Conservation (phyloP, 805 yeast species). For the Scheffersomyces spartinae region DNA sequence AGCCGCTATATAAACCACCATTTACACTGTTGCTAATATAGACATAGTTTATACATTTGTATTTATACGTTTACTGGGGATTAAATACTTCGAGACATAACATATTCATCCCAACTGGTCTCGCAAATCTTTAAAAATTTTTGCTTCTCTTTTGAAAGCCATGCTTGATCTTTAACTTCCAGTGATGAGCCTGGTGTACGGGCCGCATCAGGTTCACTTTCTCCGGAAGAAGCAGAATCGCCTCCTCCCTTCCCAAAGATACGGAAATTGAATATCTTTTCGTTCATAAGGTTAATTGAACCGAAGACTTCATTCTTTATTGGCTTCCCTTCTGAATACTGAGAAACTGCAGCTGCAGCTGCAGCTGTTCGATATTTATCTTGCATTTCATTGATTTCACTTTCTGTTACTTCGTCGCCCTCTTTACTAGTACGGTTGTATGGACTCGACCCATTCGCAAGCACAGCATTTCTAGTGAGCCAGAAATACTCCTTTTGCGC, state of each 20-base stretch:
- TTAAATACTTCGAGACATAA: too few relatives aligned
- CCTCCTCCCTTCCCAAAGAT: too few relatives aligned
- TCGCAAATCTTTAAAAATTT: conserved; percentile 20
- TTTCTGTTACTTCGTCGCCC: conserved; percentile 7
- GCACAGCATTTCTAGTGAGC: too few relatives aligned
- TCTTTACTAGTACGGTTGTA: conserved; percentile 1
- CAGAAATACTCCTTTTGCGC: conserved; percentile 35
- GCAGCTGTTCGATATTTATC: conserved; percentile 11
- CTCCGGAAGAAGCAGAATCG: too few relatives aligned
- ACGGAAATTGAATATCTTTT: conserved; percentile 21
- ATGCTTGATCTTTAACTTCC: too few relatives aligned
- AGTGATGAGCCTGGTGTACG: too few relatives aligned
- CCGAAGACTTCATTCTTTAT: conserved; percentile 19
- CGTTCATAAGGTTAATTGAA: conserved; percentile 24
- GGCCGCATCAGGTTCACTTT: too few relatives aligned
- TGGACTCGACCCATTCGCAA: conserved; percentile 1
- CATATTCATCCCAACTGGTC: conserved; percentile 24
- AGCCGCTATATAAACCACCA: too few relatives aligned
- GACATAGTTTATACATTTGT: too few relatives aligned
- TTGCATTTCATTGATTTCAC: conserved; percentile 21
- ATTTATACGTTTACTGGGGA: too few relatives aligned
- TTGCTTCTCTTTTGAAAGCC: conserved; percentile 8
- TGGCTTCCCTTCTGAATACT: conserved; percentile 1
- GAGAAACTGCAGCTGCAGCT: conserved; percentile 4
- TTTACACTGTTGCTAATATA: too few relatives aligned